Conservation (phyloP, 192 early-diverging fungal genomes). For the Lunasporangiospora selenospora region DNA sequence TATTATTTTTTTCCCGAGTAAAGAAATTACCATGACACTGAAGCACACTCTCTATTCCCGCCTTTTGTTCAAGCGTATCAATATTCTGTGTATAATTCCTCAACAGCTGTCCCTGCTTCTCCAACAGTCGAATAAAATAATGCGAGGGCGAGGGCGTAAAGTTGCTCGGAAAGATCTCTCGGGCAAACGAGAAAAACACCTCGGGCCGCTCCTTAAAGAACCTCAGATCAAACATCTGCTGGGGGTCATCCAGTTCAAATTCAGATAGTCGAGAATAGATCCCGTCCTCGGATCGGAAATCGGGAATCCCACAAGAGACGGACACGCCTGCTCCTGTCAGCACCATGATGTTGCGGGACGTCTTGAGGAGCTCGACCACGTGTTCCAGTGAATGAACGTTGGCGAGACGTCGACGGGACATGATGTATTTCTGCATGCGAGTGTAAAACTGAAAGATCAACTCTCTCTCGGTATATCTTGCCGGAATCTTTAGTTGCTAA, state of each 20-base stretch:
- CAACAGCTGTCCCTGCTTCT: conserved; percentile 82
- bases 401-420: conserved; percentile 60
- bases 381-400: conserved; percentile 69
- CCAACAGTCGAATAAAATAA: conserved; percentile 87
- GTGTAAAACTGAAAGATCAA: conserved; percentile 63
- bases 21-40: conserved; percentile 84
- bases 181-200: conserved; percentile 95
- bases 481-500: conserved; percentile 50
- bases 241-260: conserved; percentile 92
- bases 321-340: conserved; percentile 93
- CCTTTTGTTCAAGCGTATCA: conserved; percentile 90
- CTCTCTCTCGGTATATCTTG: conserved; percentile 61
- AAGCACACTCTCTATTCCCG: conserved; percentile 82
- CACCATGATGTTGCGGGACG: conserved; percentile 81
- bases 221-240: conserved; percentile 95
- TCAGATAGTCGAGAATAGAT: conserved; percentile 90
- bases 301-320: conserved; percentile 96
- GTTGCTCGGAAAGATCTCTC: conserved; percentile 89
- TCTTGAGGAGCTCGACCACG: conserved; percentile 64
- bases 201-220: conserved; percentile 88
- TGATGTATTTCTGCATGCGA: conserved; percentile 62
- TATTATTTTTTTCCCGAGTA: too few relatives aligned
- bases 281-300: conserved; percentile 93
- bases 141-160: conserved; percentile 88
- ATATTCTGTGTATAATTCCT: conserved; percentile 99